phyloP scores from a whole-genome alignment of 2,329 filamentous ascomycete species.

The Neonectria ditissima region DNA sequence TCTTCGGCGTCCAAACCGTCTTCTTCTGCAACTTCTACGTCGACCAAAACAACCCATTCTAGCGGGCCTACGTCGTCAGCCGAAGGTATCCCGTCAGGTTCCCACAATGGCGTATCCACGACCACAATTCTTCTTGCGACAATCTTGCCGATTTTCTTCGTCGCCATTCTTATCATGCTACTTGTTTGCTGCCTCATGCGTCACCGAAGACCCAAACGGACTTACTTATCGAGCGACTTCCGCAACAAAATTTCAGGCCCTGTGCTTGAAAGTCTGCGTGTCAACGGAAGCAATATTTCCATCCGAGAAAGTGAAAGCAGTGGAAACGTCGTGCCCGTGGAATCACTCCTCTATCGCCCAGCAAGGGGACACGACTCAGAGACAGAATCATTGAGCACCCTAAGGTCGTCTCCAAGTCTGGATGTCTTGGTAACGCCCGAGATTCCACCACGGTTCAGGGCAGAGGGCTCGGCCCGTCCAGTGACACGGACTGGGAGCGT shows the following conservation, averaged over 20 bases:
- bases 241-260: constrained; percentile 51
- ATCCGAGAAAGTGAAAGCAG: constrained; percentile 41
- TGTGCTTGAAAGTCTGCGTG: constrained; percentile 44
- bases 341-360: constrained; percentile 29
- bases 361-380: constrained; percentile 40
- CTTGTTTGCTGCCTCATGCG: constrained; percentile 50
- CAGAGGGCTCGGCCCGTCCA: constrained; percentile 39
- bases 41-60: constrained; percentile 38
- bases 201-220: constrained; percentile 45
- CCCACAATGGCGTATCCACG: constrained; percentile 44
- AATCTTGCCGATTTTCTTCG: constrained; percentile 56
- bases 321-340: constrained; percentile 12
- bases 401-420: constrained; percentile 45
- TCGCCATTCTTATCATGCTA: constrained; percentile 50
- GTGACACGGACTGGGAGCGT: constrained; percentile 37
- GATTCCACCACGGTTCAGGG: constrained; percentile 41
- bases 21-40: constrained; percentile 40
- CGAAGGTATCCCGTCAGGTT: constrained; percentile 24
- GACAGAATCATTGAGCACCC: constrained; percentile 39
- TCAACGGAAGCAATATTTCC: constrained; percentile 42
- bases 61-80: constrained; percentile 33
- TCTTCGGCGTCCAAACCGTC: constrained; percentile 34
- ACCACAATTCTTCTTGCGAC: constrained; percentile 57
- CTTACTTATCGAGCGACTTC: constrained; percentile 46
- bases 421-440: constrained; percentile 37